These are phyloP conservation scores for Aegilops tauschii DNA, from an alignment of 176 grass and related monocot genomes.

Conservation along the genomic window DNA sequence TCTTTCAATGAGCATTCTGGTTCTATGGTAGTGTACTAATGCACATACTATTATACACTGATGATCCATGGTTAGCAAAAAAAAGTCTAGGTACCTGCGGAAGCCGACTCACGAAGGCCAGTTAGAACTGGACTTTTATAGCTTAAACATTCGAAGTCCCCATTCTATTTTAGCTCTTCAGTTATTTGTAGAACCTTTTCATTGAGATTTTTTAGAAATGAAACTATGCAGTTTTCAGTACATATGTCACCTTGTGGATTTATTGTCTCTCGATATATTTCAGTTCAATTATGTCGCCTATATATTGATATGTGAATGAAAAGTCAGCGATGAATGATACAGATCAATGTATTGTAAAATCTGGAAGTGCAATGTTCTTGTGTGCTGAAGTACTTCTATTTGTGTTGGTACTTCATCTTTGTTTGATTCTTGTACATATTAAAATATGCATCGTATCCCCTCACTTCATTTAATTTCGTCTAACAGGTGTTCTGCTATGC, in stretches of 20 bases:
- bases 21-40: too few species aligned
- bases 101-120: too few species aligned
- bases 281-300: not conserved
- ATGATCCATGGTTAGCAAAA: too few species aligned
- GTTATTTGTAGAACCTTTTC: too few species aligned
- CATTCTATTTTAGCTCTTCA: too few species aligned
- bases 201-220: too few species aligned
- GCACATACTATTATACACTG: too few species aligned
- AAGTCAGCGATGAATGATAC: not conserved
- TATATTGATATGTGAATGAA: not conserved
- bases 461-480: constrained; percentile 14
- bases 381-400: not conserved
- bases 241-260: not conserved
- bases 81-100: too few species aligned
- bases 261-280: not conserved
- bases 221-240: not conserved
- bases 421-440: not conserved
- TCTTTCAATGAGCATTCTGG: too few species aligned
- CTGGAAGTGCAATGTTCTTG: not conserved
- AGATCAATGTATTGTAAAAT: not conserved
- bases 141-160: too few species aligned
- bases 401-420: not conserved
- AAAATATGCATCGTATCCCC: not conserved
- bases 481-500: constrained; percentile 66
- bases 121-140: too few species aligned